phyloP scores from a whole-genome alignment of 2,329 filamentous ascomycete species.

The Xylaria sp. region DNA sequence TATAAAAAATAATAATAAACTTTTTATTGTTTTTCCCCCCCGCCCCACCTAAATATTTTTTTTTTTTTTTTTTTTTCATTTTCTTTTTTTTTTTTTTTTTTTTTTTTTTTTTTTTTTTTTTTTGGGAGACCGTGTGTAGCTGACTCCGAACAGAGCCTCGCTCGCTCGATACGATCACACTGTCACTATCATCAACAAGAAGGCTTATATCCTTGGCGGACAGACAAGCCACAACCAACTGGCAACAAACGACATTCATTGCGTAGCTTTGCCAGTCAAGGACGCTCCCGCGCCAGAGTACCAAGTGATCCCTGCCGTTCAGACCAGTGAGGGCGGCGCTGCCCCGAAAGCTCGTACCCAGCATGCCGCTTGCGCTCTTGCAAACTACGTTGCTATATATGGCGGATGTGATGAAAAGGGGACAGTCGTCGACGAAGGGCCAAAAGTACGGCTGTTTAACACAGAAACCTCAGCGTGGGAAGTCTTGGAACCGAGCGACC shows the following conservation, averaged over 20 bases:
- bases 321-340: constrained; percentile 43
- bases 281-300: constrained; percentile 52
- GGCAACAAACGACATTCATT: constrained; percentile 56
- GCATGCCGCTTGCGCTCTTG: constrained; percentile 53
- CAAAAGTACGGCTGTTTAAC: constrained; percentile 55
- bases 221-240: constrained; percentile 53
- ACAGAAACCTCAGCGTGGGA: constrained; percentile 52
- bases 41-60: no score
- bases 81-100: no score
- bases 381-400: constrained; percentile 51
- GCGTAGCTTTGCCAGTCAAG: constrained; percentile 60
- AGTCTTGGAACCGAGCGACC: constrained; percentile 47
- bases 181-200: constrained; percentile 62
- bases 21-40: no score
- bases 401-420: constrained; percentile 51
- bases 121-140: background rate
- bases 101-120: no score
- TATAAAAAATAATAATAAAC: no score
- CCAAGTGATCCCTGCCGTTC: constrained; percentile 49
- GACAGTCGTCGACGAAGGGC: constrained; percentile 47
- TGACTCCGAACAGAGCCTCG: constrained; percentile 43
- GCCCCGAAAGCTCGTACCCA: constrained; percentile 50
- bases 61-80: no score
- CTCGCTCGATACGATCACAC: constrained; percentile 63
- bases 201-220: constrained; percentile 68